These are phyloP conservation scores for Plantago coronopus DNA, from an alignment of 305 asterid genomes.

Conservation along the genomic window DNA sequence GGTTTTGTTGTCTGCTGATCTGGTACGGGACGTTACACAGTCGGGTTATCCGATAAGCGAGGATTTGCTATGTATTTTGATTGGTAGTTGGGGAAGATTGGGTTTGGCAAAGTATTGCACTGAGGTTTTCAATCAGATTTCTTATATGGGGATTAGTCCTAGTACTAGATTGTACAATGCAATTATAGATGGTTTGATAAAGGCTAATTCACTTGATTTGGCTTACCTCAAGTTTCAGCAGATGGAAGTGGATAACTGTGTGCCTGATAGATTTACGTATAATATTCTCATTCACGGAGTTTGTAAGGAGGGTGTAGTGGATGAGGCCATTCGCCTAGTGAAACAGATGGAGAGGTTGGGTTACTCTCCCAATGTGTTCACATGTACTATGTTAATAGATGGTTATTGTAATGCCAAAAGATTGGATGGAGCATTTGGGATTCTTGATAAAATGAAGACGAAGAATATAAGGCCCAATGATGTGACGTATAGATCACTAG, in stretches of 20 bases:
- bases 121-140: conserved; percentile 79
- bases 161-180: conserved; percentile 88
- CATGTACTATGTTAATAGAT: conserved; percentile 78
- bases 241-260: conserved; percentile 81
- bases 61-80: conserved; percentile 64
- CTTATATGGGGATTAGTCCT: conserved; percentile 74
- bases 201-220: conserved; percentile 82
- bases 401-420: conserved; percentile 72
- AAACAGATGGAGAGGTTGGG: conserved; percentile 85
- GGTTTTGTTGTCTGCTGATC: conserved; percentile 61
- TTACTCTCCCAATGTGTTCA: conserved; percentile 66
- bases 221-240: conserved; percentile 96
- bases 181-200: conserved; percentile 75
- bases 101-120: conserved; percentile 82
- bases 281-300: conserved; percentile 89
- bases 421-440: conserved; percentile 57
- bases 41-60: conserved; percentile 59
- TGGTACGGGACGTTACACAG: conserved; percentile 52
- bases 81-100: conserved; percentile 91
- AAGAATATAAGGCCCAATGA: conserved; percentile 64
- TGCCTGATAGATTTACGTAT: conserved; percentile 79
- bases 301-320: conserved; percentile 81
- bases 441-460: conserved; percentile 62
- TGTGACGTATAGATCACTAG: conserved; percentile 78
- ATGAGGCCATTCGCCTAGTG: conserved; percentile 82